Base-by-base conservation (phyloP, 805 yeast species). In the Pichia scutulata region DNA sequence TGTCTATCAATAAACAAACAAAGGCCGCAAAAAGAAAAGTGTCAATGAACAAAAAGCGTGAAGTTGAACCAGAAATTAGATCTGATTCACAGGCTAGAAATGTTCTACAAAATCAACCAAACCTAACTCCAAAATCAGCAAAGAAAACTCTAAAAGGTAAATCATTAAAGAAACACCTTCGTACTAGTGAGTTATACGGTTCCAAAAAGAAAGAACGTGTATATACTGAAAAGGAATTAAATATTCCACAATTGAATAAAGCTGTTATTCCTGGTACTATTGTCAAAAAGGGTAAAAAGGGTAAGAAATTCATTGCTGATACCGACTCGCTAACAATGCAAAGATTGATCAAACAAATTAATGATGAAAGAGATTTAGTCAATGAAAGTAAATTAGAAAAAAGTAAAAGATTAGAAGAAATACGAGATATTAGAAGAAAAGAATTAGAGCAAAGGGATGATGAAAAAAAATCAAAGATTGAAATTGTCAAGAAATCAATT, bases 301-400 rank as follows among this genome's bases (percentile, higher is more conserved):
- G 93, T 39, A 86, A 86, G 70, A 82, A 81, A 60, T 85, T 86
- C 63, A 77, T 86, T 25, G 83, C 71, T 41, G 95, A 86, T 60
- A 76, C 80, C 57, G 88, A 89, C 61, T 66, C 76, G 14, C 62
- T 80, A 43, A 74, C 78, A 30, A 61, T 89, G 69, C 78, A 77
- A 55, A 75, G 95, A 66, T 73, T 92, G 52, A 80, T 90, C 47
- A 84, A 82, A 56, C 80, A 84, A 30, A 89, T 93, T 49, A 89
- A 89, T 59, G 95, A 89, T 62, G 79, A 83, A 53, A 75, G 82
- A 56, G 97, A 92, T 54, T 76, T 78, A 41, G 77, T 80, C 9
- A 82, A 84, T 59, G 96, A 90, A 61, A 85, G 96, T 57, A 93
- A 89, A 68, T 72, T 93, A 50, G 99, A 92, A 63, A 88, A 87